Evolutionary conservation across 164 flowering plant species (phyloP), one percentile per base, ranked within the genome.

Genomic region (Nelumbo lutea): DNA sequence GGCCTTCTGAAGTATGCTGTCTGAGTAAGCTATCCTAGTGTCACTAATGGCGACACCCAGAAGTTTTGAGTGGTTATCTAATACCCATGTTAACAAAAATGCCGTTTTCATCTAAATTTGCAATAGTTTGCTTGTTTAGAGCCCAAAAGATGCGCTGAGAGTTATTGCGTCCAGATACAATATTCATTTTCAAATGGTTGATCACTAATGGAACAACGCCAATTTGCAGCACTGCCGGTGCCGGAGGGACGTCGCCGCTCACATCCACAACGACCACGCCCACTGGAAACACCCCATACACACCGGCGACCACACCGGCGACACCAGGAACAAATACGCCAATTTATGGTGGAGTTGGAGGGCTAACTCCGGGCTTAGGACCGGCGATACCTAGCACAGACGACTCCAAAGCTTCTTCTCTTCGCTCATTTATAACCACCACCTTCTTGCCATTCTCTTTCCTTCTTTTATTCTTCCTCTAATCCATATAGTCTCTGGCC

Each of bases 181-280:
- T 50, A 8, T 50, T 50, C 11, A 50, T 8, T 50, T 50, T 2
- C 53, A 50, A 50, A 8, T 9, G 53, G 11, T 50, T 47, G 9
- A 5, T 47, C 9, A 47, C 51, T 9, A 47, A 47, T 5, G 5
- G 5, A 47, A 5, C 51, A 47, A 47, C 57, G 44, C 64, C 27
- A 61, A 56, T 48, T 59, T 72, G 44, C 82, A 83, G 86, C 73
- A 62, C 81, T 1, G 86, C 86, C 0, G 86, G 86, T 71, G 85
- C 27, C 27, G 27, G 27, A 27, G 27, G 27, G 27, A 27, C 27
- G 27, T 27, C 27, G 27, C 27, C 27, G 27, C 27, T 27, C 27
- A 27, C 27, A 27, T 27, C 27, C 27, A 27, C 27, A 27, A 27
- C 27, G 27, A 27, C 27, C 27, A 27, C 27, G 27, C 27, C 27